Conservation (phyloP, 257 asterid genomes). For the Solanum virginianum region DNA sequence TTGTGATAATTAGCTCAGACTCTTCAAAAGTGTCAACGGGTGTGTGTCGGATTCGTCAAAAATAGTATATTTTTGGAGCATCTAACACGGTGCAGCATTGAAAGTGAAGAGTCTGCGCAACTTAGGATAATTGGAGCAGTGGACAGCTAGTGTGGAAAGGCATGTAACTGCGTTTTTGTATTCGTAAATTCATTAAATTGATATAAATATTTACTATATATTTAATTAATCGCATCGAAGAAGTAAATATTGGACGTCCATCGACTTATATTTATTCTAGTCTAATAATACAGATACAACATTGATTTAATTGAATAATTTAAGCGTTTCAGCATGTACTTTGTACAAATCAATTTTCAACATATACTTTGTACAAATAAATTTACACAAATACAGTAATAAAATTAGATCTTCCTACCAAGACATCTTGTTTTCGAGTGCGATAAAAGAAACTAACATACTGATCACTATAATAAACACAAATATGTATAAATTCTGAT, state of each 20-base stretch:
- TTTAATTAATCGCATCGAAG: no score
- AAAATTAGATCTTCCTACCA: no score
- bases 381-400: no score
- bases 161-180: neutral
- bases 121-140: neutral
- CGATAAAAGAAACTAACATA: neutral
- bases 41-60: no score
- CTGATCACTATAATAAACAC: neutral
- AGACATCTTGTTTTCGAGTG: neutral
- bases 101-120: no score
- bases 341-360: neutral
- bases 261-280: no score
- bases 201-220: no score
- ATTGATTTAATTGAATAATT: neutral
- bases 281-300: neutral
- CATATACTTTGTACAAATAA: neutral
- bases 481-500: neutral
- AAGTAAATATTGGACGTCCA: no score
- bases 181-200: no score
- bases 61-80: no score
- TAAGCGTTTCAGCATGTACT: neutral
- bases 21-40: no score
- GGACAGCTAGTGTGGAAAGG: neutral
- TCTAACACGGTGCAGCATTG: no score
- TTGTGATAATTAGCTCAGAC: neutral